Conservation (phyloP, 2,329 filamentous ascomycete species). For the Penicillium expansum region DNA sequence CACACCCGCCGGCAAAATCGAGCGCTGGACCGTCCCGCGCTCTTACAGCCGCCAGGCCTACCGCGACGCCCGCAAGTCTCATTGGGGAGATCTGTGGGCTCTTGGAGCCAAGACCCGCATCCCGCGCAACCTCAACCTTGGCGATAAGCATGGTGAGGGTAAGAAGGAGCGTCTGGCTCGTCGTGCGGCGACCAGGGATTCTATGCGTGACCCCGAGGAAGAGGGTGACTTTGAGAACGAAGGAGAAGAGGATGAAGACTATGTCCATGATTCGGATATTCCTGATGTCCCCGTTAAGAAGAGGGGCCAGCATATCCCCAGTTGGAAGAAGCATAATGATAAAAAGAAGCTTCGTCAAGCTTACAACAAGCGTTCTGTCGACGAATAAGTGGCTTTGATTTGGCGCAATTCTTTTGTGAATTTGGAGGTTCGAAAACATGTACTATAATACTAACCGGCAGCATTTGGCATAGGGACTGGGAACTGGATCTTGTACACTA, state of each 20-base stretch:
- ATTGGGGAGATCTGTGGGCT: conserved; percentile 94
- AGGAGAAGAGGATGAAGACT: conserved; percentile 26
- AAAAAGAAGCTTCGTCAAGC: conserved; percentile 45
- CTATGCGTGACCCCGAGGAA: conserved; percentile 20
- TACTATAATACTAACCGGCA: conserved; percentile 15
- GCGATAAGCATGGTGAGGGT: conserved; percentile 45
- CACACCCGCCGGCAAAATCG: conserved; percentile 77
- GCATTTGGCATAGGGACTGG: conserved; percentile 14
- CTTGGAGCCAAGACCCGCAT: conserved; percentile 86
- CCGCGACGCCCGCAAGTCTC: conserved; percentile 84
- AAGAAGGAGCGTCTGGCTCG: conserved; percentile 43
- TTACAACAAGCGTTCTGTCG: conserved; percentile 35
- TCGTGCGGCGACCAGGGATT: conserved; percentile 28
- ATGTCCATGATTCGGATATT: conserved; percentile 19
- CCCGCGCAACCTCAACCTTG: conserved; percentile 59
- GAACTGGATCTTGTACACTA: conserved; percentile 19
- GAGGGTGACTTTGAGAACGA: conserved; percentile 25
- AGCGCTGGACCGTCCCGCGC: conserved; percentile 89
- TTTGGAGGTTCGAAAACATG: conserved; percentile 5
- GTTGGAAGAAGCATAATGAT: conserved; percentile 45
- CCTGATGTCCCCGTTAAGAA: conserved; percentile 27
- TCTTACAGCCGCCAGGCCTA: conserved; percentile 79
- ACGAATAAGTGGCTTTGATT: conserved; percentile 10
- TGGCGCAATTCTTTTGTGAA: neutral
- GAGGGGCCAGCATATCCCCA: conserved; percentile 38